Base-by-base conservation (phyloP, 352 stramenopile genomes). In the Phytopythium boreale region DNA sequence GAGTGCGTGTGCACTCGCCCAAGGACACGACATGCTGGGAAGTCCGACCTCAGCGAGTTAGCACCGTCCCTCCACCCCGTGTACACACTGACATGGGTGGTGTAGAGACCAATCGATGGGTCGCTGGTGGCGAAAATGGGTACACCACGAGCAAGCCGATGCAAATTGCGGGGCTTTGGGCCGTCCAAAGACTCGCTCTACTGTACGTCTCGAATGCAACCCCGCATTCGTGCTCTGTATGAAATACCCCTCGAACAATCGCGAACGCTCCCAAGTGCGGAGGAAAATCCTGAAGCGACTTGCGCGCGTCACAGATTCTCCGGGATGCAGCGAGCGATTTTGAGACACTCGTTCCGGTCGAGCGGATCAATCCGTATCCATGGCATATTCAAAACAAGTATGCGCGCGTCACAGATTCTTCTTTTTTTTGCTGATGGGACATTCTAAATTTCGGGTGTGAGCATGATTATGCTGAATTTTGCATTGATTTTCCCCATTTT, bases 241-340 rank as follows among this genome's bases (percentile, higher is more conserved):
- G 29, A 7, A 3, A 34, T 8, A 7, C 29, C 52, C 20, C 14
- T 56, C 26, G 51, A 58, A 41, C 27, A 44, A 59, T 59, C 52
- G 52, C 52, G 52, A 59, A 44, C 31, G 19, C 5, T 4, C 14
- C n/a, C 51, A 22, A 43, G 11, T 47, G 51, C 50, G 3, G 19
- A 24, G n/a, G 15, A n/a, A 46, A 46, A 46, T 19, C 19, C 44
- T 31, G 46, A 34, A 34, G 24, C 22, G 47, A 53, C 7, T 53
- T 36, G 47, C 47, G 24, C 47, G 47, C 47, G 47, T 36, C 47
- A 53, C 47, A 53, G 47, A 51, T 51, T 51, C 44, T 39, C 10
- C 34, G 10, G 4, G 14, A 14, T 29, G n/a, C n/a, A 29, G 43
- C 43, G 20, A 49, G n/a, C n/a, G n/a, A n/a, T n/a, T n/a, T 20